Evolutionary conservation across 1,139 yeast genomes (phyloP).

Genomic region (Geotrichum australiense): DNA sequence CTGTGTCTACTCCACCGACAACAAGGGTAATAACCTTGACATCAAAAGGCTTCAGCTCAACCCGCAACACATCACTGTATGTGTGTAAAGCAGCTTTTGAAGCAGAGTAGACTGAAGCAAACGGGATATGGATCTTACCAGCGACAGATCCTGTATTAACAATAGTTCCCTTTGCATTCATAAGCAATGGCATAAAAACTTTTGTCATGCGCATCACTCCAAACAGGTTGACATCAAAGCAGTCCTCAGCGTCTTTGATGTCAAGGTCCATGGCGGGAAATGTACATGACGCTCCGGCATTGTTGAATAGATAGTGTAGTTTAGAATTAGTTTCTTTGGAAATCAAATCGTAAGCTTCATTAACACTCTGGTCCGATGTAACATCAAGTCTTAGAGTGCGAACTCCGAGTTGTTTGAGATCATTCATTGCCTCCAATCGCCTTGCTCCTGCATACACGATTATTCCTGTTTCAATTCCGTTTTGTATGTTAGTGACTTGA

Average conservation of each 20-base stretch:
- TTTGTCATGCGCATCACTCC: conserved; percentile 61
- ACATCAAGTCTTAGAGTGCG: conserved; percentile 46
- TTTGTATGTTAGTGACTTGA: neutral
- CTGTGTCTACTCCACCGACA: conserved; percentile 64
- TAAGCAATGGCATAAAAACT: conserved; percentile 50
- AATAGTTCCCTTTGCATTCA: conserved; percentile 62
- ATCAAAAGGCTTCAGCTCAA: conserved; percentile 67
- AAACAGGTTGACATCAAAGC: conserved; percentile 62
- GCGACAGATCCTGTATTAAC: conserved; percentile 72
- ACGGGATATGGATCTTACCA: conserved; percentile 64
- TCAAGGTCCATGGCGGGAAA: conserved; percentile 64
- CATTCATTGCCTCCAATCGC: conserved; percentile 55
- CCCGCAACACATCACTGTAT: conserved; percentile 54
- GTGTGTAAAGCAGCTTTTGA: conserved; percentile 73
- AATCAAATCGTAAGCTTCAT: conserved; percentile 40
- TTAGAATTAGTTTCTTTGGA: conserved; percentile 39
- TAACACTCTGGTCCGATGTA: conserved; percentile 45
- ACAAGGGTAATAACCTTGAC: conserved; percentile 64
- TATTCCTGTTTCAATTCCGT: conserved; percentile 48
- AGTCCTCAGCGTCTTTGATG: conserved; percentile 47
- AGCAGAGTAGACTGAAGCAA: conserved; percentile 60
- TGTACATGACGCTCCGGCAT: conserved; percentile 63
- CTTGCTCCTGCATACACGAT: conserved; percentile 71
- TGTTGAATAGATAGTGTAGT: conserved; percentile 58
- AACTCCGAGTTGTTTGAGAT: conserved; percentile 39